phyloP scores from a whole-genome alignment of 495 filamentous ascomycete species.

The Xylaria longipes region DNA sequence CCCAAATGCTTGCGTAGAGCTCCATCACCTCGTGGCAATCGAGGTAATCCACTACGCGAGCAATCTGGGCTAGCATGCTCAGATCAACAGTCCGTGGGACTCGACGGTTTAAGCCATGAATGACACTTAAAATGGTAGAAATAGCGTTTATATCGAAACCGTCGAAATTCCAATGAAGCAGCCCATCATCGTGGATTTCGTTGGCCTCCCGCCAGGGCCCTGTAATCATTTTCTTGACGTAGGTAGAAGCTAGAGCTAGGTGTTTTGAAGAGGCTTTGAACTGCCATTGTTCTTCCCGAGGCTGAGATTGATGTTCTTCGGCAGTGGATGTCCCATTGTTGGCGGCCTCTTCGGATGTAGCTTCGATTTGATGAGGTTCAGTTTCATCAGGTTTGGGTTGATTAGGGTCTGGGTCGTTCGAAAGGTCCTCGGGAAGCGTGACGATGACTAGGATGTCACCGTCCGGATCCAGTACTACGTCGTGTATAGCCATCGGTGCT shows the following conservation, averaged over 20 bases:
- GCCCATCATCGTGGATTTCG: constrained; percentile 44
- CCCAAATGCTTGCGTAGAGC: constrained; percentile 56
- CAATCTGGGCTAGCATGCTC: constrained; percentile 56
- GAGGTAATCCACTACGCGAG: constrained; percentile 60
- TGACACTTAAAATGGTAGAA: constrained; percentile 55
- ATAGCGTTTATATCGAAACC: constrained; percentile 52
- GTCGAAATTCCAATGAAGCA: constrained; percentile 48
- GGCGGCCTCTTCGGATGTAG: neutral
- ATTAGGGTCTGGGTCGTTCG: neutral
- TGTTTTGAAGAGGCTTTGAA: constrained; percentile 61
- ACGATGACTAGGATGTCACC: constrained; percentile 23
- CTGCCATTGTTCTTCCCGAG: constrained; percentile 3
- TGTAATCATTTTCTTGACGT: constrained; percentile 49
- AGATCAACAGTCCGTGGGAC: constrained; percentile 53
- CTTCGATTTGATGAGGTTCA: neutral
- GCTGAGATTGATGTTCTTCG: neutral
- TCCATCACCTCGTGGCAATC: constrained; percentile 52
- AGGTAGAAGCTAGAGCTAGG: constrained; percentile 55
- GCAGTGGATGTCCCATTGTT: neutral
- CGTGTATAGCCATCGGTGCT: neutral
- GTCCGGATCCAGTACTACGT: constrained; percentile 14
- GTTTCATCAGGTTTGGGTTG: neutral
- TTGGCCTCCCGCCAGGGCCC: constrained; percentile 47
- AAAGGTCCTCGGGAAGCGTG: neutral
- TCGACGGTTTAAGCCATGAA: constrained; percentile 54